Percentiles rank a stretch among this genome's conserved stretches.
Conservation (phyloP, 257 asterid species). For the Cruciata laevipes region DNA sequence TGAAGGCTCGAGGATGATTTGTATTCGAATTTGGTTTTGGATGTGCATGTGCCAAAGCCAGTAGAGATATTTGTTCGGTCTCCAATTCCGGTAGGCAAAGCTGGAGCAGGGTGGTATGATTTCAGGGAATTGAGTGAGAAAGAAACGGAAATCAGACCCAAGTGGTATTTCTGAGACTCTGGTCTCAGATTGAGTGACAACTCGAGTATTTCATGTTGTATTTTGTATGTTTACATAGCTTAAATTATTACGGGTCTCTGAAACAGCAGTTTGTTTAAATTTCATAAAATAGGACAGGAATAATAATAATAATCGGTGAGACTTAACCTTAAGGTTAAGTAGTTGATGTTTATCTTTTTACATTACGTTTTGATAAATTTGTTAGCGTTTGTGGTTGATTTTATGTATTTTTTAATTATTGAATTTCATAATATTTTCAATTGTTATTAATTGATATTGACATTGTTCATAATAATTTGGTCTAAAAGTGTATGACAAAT, state of each 20-base stretch:
- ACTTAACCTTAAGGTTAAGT: no score
- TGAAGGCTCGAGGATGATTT: constrained; percentile 42
- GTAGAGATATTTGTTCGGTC: constrained; percentile 85
- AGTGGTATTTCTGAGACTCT: constrained; percentile 90
- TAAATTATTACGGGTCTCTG: not conserved
- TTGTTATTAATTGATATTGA: no score
- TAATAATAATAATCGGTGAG: no score
- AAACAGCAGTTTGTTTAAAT: not conserved
- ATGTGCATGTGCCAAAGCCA: constrained; percentile 82
- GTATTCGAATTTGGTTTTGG: constrained; percentile 44
- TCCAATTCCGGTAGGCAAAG: constrained; percentile 71
- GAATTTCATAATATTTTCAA: no score
- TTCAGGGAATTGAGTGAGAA: constrained; percentile 73
- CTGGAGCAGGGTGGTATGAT: constrained; percentile 79
- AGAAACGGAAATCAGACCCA: constrained; percentile 76
- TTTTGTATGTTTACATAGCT: not conserved
- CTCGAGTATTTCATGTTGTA: no score
- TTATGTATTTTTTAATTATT: no score
- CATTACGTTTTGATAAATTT: no score
- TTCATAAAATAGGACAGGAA: not conserved
- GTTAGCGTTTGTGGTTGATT: no score
- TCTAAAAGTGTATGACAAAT: no score
- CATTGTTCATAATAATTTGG: no score
- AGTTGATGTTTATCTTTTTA: no score
- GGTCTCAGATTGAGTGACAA: constrained; percentile 15